Percentiles rank a stretch among this genome's conserved stretches.
Evolutionary conservation across 1,284 basidiomycete genomes (phyloP).

Genomic region (Boletus sp.): DNA sequence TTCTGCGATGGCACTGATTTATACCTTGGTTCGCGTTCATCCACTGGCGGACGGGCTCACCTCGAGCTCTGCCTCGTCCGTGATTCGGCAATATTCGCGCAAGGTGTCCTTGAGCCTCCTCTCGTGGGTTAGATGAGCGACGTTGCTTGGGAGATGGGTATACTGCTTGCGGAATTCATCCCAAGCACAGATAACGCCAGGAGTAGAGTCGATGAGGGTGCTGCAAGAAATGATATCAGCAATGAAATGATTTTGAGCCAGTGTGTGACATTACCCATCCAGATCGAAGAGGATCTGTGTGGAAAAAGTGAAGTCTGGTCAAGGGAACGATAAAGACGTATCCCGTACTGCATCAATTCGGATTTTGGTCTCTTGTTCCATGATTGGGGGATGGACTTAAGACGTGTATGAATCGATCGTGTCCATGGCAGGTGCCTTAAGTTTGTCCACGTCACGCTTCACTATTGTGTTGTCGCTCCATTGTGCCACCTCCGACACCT

Average conservation of each 20-base stretch:
- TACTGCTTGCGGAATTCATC: slow-evolving; percentile 55
- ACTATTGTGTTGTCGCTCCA: neutral
- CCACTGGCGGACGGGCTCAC: slow-evolving; percentile 33
- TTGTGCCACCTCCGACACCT: neutral
- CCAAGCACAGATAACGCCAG: slow-evolving; percentile 65
- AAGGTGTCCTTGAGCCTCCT: slow-evolving; percentile 70
- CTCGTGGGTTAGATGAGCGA: slow-evolving; percentile 64
- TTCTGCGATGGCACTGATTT: slow-evolving; percentile 33
- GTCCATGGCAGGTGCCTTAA: neutral
- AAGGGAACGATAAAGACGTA: neutral
- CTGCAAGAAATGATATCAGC: slow-evolving; percentile 33
- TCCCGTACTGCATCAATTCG: slow-evolving; percentile 27
- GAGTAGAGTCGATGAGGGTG: slow-evolving; percentile 69
- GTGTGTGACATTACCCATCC: slow-evolving; percentile 54
- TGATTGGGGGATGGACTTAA: slow-evolving; percentile 1
- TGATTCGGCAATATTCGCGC: slow-evolving; percentile 60
- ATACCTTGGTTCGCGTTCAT: neutral
- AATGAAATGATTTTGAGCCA: neutral
- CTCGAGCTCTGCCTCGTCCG: slow-evolving; percentile 51
- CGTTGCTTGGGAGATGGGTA: slow-evolving; percentile 41
- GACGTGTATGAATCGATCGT: neutral
- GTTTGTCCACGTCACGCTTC: too few relatives aligned
- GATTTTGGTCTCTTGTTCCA: slow-evolving; percentile 15
- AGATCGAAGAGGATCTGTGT: slow-evolving; percentile 62
- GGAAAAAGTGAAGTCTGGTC: slow-evolving; percentile 12